phyloP scores from a whole-genome alignment of 2,329 filamentous ascomycete genomes.

The Aspergillus pseudotamarii region DNA sequence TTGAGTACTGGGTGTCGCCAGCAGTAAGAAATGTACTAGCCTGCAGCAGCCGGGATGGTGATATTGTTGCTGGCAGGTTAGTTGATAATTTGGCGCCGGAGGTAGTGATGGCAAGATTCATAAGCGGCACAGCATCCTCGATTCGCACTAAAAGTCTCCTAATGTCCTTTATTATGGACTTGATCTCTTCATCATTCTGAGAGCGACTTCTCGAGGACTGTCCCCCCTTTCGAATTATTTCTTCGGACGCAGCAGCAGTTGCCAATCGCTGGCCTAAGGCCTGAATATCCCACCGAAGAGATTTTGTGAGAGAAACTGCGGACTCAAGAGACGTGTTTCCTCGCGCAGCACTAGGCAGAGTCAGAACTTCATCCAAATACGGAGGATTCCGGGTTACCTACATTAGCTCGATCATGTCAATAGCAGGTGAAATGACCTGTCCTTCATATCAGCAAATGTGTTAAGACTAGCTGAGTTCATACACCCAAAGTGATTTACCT shows the following conservation, averaged over 20 bases:
- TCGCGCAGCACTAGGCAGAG: slow-evolving; percentile 60
- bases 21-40: slow-evolving; percentile 88
- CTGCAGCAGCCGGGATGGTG: slow-evolving; percentile 86
- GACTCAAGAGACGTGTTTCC: slow-evolving; percentile 83
- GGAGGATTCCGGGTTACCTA: slow-evolving; percentile 41
- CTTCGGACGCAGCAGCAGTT: slow-evolving; percentile 66
- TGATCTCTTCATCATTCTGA: slow-evolving; percentile 66
- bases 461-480: background rate
- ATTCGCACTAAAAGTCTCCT: slow-evolving; percentile 74
- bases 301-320: slow-evolving; percentile 79
- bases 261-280: slow-evolving; percentile 74
- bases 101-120: slow-evolving; percentile 91
- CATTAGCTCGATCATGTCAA: slow-evolving; percentile 92
- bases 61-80: slow-evolving; percentile 77
- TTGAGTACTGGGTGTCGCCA: slow-evolving; percentile 80
- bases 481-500: slow-evolving; percentile 51
- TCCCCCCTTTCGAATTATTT: slow-evolving; percentile 35
- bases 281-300: slow-evolving; percentile 81
- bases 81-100: slow-evolving; percentile 87
- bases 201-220: slow-evolving; percentile 50
- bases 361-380: background rate
- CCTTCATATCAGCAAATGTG: slow-evolving; percentile 8
- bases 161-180: slow-evolving; percentile 73
- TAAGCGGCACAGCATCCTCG: slow-evolving; percentile 85
- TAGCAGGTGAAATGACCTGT: slow-evolving; percentile 83